Conservation (phyloP, 352 stramenopile species). For the Pythium rhizo-oryzae region DNA sequence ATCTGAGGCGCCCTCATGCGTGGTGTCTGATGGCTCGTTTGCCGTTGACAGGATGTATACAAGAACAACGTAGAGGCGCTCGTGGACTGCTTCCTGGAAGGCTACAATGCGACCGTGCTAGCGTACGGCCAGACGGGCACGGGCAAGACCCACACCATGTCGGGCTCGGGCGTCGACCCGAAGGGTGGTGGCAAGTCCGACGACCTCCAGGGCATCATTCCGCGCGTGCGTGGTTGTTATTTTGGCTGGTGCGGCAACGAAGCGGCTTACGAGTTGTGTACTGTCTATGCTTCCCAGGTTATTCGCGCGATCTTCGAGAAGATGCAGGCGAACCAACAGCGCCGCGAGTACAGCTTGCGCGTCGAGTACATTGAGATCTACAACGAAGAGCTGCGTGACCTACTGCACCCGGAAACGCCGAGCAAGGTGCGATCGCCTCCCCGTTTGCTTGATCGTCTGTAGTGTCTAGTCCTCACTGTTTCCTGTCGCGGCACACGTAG, state of each 20-base stretch:
- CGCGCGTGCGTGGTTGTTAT: slow-evolving; percentile 47
- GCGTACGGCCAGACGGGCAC: slow-evolving; percentile 89
- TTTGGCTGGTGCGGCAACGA: neutral
- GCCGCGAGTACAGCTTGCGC: slow-evolving; percentile 85
- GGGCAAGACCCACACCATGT: slow-evolving; percentile 97
- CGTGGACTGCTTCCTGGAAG: slow-evolving; percentile 78
- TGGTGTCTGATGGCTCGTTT: too few relatives aligned
- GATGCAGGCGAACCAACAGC: slow-evolving; percentile 46
- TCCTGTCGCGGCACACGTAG: too few relatives aligned
- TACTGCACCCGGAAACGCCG: slow-evolving; percentile 87
- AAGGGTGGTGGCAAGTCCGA: slow-evolving; percentile 40
- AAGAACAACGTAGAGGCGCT: slow-evolving; percentile 62
- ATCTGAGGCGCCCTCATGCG: too few relatives aligned
- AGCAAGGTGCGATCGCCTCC: slow-evolving; percentile 48
- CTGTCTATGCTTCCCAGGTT: slow-evolving; percentile 27
- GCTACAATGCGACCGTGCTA: slow-evolving; percentile 84
- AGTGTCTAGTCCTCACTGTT: too few relatives aligned
- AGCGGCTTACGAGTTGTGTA: too few relatives aligned
- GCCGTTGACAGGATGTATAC: slow-evolving; percentile 59
- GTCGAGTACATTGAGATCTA: slow-evolving; percentile 99
- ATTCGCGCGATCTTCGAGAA: slow-evolving; percentile 77
- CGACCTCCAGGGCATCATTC: slow-evolving; percentile 83
- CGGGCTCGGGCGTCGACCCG: slow-evolving; percentile 51
- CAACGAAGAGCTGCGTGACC: slow-evolving; percentile 97
- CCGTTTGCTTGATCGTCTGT: neutral